These are phyloP conservation scores for Priceomyces haplophilus DNA, from an alignment of 805 yeast genomes.

Conservation along the genomic window DNA sequence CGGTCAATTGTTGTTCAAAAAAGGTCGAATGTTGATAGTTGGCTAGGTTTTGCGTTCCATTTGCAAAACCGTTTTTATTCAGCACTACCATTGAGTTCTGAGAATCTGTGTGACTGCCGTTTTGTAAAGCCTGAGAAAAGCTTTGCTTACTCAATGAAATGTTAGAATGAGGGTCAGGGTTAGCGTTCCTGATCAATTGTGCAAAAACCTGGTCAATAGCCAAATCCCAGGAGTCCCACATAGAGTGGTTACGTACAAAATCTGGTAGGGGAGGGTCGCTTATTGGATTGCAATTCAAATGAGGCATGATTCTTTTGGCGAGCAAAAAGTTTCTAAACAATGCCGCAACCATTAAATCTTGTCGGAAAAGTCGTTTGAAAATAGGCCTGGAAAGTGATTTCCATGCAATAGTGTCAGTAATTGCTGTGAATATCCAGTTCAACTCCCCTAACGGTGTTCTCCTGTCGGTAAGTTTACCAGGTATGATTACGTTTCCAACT, in stretches of 20 bases:
- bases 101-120: constrained; percentile 17
- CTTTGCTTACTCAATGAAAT: constrained; percentile 8
- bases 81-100: constrained; percentile 4
- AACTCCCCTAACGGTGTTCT: constrained; percentile 94
- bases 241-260: constrained; percentile 70
- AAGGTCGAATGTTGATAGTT: constrained; percentile 88
- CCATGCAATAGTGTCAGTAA: constrained; percentile 98
- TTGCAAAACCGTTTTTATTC: neutral
- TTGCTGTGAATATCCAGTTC: constrained; percentile 97
- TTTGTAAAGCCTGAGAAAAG: constrained; percentile 28
- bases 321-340: constrained; percentile 86
- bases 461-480: constrained; percentile 89
- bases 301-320: constrained; percentile 92
- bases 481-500: constrained; percentile 64
- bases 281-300: constrained; percentile 88
- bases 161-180: constrained; percentile 11
- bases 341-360: constrained; percentile 95
- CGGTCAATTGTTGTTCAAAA: constrained; percentile 93
- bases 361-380: constrained; percentile 87
- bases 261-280: constrained; percentile 93
- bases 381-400: constrained; percentile 82
- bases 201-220: constrained; percentile 92
- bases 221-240: constrained; percentile 99
- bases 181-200: constrained; percentile 52
- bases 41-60: constrained; percentile 20